Evolutionary conservation across 495 filamentous ascomycete species (phyloP).

Genomic region (Letharia columbiana): DNA sequence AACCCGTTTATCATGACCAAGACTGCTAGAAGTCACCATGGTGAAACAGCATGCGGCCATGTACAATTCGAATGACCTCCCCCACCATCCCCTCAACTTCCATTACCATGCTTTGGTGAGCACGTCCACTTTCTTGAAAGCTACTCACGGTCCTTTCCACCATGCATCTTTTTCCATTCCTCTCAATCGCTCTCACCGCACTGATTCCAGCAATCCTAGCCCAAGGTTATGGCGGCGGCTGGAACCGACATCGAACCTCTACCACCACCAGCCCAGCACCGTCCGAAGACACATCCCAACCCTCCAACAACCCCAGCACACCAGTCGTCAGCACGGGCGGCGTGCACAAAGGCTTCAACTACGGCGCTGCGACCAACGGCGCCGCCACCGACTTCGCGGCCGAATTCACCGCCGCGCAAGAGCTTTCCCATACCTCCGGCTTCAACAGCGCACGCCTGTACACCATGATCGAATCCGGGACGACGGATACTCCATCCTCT

Average conservation of each 20-base stretch:
- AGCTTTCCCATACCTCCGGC: constrained; percentile 57
- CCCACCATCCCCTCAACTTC: background rate
- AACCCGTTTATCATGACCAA: background rate
- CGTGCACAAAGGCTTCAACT: constrained; percentile 70
- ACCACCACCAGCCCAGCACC: background rate
- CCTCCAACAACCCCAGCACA: background rate
- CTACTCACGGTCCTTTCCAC: background rate
- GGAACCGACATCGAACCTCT: background rate
- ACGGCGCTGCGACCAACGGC: constrained; percentile 54
- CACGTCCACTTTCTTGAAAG: background rate
- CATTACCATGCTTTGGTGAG: background rate
- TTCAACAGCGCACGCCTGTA: constrained; percentile 65
- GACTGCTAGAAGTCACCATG: background rate
- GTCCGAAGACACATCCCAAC: background rate
- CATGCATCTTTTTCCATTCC: background rate
- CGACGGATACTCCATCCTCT: constrained; percentile 50
- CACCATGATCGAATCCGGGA: constrained; percentile 48
- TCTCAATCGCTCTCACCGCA: background rate
- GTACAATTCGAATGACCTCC: background rate
- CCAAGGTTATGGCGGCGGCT: background rate
- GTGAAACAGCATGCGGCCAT: background rate
- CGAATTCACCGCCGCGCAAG: constrained; percentile 61
- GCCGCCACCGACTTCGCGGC: constrained; percentile 60
- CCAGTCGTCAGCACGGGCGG: constrained; percentile 20
- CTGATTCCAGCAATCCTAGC: background rate